Base-by-base conservation (phyloP, 768 basidiomycete genomes). In the Inosperma sp. region DNA sequence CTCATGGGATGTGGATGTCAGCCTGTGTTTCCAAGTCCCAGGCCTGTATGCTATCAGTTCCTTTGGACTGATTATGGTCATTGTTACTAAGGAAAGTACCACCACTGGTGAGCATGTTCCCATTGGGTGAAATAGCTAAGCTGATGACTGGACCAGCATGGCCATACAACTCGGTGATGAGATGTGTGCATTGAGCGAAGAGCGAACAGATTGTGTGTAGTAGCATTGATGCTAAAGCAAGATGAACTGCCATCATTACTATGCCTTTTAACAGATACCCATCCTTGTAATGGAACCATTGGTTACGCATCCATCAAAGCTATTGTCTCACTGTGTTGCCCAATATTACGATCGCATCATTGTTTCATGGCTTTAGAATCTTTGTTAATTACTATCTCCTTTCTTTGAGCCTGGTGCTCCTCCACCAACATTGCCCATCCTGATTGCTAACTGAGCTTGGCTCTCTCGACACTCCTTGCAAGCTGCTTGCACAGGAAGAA, bases 21-120 rank as follows among this genome's bases (percentile, higher is more conserved):
- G 44, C 33, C 27, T 23, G 23, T 12, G 55, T 49, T 16, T 30
- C 39, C 40, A 56, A 41, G 36, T 56, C 47, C 55, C 55, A 56
- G n/a, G 52, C 33, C 35, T 48, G 48, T 14, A 56, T 41, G 21
- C 55, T 51, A 25, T 56, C 55, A 23, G 30, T 45, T 29, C 53
- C 53, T 54, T n/a, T n/a, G n/a, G n/a, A n/a, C n/a, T n/a, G n/a
- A n/a, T n/a, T n/a, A n/a, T n/a, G n/a, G n/a, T n/a, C n/a, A n/a
- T n/a, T n/a, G n/a, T n/a, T n/a, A 21, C 9, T 7, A 14, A 39
- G 12, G 27, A 27, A 17, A 55, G 26, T 26, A 59, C 60, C 59
- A 10, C 59, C 56, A 50, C 60, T 62, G 9, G 50, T 59, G 13
- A 62, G 42, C 14, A 60, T 35, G 22, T 56, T 54, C 36, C 60